Base-by-base conservation (phyloP, 169 alveolate species). In the Plasmodium chabaudi region DNA sequence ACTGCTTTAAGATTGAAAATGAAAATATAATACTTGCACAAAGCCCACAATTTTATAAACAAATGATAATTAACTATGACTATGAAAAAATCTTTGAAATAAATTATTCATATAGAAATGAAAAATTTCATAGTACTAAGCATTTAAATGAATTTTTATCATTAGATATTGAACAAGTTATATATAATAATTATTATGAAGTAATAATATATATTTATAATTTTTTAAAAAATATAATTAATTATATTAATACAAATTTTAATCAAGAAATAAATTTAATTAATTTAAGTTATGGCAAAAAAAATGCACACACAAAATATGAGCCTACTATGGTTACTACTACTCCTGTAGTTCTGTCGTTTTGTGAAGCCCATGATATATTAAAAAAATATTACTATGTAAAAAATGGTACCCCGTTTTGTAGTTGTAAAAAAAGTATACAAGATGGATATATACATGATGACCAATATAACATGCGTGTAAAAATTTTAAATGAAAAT, bases 41-140 rank as follows among this genome's bases (percentile, higher is more conserved):
- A 68, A 75, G 88, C 12, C 75, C 88, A 19, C 88, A 75, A 25
- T 75, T 75, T 17, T 75, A 63, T 56, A 75, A 75, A 51, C 75
- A 75, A 34, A 75, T 75, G 88, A 7, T 75, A 75, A 63, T 75
- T 3, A 75, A 75, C 42, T 6, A 73, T 1, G 88, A 75, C 46
- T 75, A 47, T 47, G 88, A 75, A 4, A 25, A 39, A 55, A 51
- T 75, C 2, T 75, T 21, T 42, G 88, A 75, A 53, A 75, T 75
- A 39, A 75, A 75, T 56, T 75, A 75, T 39, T 75, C 68, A 5
- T 75, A 75, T 27, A 47, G 88, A 39, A 75, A 75, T 63, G 88
- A 75, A 27, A 75, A 63, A 47, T 75, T 75, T 56, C 64, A 75
- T 42, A 75, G 55, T 0, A 61, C 88, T 0, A 75, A 68, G 42